Evolutionary conservation across 495 filamentous ascomycete genomes (phyloP).

Genomic region (Neurospora sp.): DNA sequence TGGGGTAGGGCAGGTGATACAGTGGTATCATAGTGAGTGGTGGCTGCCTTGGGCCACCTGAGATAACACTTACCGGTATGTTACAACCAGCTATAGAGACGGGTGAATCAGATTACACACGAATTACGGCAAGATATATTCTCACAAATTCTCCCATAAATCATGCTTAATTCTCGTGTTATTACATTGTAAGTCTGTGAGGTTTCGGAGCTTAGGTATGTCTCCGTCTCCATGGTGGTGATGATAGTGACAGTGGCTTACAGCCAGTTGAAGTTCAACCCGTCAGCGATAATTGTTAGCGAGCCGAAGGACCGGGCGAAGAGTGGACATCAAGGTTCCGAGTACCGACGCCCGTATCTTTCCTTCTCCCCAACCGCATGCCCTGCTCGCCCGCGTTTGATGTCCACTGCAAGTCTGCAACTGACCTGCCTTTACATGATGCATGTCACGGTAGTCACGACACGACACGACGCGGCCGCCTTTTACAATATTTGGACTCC

Average conservation of each 20-base stretch:
- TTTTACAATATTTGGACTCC: neutral
- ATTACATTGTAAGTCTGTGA: neutral
- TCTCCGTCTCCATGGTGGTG: neutral
- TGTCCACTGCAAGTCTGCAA: neutral
- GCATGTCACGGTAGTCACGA: neutral
- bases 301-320: neutral
- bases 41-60: neutral
- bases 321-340: neutral
- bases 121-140: neutral
- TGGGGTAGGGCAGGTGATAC: neutral
- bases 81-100: neutral
- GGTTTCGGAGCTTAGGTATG: neutral
- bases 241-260: neutral
- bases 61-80: neutral
- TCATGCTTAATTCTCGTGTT: neutral
- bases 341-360: neutral
- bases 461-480: neutral
- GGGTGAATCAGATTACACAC: neutral
- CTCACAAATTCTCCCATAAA: neutral
- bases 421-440: neutral
- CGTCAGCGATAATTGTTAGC: neutral
- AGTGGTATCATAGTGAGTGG: neutral
- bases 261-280: neutral
- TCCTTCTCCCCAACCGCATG: neutral
- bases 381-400: neutral